Percentiles rank a stretch among this genome's conserved stretches.
phyloP scores from a whole-genome alignment of 306 rosid species.

The Malus fusca region DNA sequence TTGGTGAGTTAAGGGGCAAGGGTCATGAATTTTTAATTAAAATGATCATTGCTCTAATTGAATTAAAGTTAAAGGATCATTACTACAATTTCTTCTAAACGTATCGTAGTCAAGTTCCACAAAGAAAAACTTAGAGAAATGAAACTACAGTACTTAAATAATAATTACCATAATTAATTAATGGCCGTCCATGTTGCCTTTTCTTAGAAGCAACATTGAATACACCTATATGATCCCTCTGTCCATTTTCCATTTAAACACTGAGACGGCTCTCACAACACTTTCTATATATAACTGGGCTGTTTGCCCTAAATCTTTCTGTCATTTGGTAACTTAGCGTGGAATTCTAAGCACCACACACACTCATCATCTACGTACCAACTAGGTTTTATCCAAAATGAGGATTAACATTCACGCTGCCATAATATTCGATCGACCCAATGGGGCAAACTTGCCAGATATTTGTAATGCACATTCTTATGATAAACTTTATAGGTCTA shows the following conservation, averaged over 20 bases:
- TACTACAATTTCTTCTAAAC: too few species aligned
- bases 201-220: not conserved
- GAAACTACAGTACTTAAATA: too few species aligned
- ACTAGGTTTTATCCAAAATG: not conserved
- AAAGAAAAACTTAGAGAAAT: too few species aligned
- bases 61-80: too few species aligned
- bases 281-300: not conserved
- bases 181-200: not conserved
- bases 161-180: too few species aligned
- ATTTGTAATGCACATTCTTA: not conserved
- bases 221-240: not conserved
- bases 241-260: not conserved
- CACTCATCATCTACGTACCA: not conserved
- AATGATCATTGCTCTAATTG: too few species aligned
- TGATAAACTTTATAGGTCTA: too few species aligned
- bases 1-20: too few species aligned
- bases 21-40: too few species aligned
- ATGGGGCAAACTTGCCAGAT: not conserved
- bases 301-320: not conserved
- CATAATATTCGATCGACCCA: not conserved
- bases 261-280: not conserved
- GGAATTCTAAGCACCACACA: slow-evolving; percentile 7
- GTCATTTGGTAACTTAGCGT: not conserved
- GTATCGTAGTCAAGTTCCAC: too few species aligned
- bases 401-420: not conserved